A percentile compares a stretch with the other conserved stretches of the same genome.
phyloP scores from a whole-genome alignment of 306 rosid genomes.

The Spatholobus suberectus region DNA sequence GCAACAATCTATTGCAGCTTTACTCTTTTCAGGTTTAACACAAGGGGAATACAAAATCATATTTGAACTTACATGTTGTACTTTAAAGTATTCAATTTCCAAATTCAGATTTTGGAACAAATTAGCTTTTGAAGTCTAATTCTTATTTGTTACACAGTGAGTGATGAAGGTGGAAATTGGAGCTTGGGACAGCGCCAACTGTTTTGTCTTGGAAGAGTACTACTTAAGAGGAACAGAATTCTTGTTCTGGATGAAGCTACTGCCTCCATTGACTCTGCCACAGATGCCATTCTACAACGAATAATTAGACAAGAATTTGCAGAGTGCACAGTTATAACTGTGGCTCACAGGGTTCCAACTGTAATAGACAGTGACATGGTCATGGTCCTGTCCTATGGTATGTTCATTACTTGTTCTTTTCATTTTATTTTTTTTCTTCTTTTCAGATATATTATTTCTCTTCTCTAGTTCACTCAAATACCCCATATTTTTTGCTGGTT shows the following conservation, averaged over 20 bases:
- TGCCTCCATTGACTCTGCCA: conserved; percentile 79
- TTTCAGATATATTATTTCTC: neutral
- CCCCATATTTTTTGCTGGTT: neutral
- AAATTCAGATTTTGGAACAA: neutral
- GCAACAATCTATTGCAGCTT: neutral
- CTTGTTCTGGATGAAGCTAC: conserved; percentile 89
- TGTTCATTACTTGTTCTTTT: neutral
- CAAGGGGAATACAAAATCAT: neutral
- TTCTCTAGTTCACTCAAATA: neutral
- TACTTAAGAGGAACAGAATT: conserved; percentile 70
- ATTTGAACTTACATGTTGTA: neutral
- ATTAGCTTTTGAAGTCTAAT: neutral
- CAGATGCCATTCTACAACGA: conserved; percentile 67
- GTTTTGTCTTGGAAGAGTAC: conserved; percentile 85
- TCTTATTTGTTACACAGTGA: conserved; percentile 51
- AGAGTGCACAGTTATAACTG: conserved; percentile 77
- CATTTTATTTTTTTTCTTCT: neutral
- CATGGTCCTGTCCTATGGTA: conserved; percentile 85
- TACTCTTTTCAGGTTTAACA: neutral
- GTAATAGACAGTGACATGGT: conserved; percentile 87
- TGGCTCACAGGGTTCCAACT: conserved; percentile 86
- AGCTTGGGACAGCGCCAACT: conserved; percentile 82
- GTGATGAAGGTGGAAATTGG: conserved; percentile 92
- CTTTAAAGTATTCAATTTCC: neutral
- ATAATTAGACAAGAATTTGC: conserved; percentile 72